Percentiles rank a stretch among this genome's conserved stretches.
These are phyloP conservation scores for Tuber melanosporum DNA, from an alignment of 495 filamentous ascomycete species.

Conservation along the genomic window DNA sequence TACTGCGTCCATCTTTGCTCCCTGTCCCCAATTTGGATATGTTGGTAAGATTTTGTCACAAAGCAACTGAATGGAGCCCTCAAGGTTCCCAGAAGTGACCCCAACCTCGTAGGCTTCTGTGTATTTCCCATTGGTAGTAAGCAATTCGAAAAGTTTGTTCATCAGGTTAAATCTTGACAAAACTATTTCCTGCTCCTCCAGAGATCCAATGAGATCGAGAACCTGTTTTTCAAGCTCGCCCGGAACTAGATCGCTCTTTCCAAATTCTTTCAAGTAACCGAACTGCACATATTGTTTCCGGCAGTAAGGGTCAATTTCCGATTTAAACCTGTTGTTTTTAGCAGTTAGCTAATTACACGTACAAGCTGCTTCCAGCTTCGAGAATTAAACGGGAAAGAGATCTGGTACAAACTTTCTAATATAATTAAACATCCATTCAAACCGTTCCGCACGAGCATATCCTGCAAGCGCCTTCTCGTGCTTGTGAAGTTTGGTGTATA, in stretches of 20 bases:
- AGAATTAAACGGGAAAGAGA: not conserved
- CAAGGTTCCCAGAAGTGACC: slow-evolving; percentile 7
- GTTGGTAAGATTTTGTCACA: not conserved
- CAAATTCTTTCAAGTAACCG: slow-evolving; percentile 5
- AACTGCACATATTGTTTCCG: slow-evolving; percentile 15
- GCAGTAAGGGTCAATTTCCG: slow-evolving; percentile 12
- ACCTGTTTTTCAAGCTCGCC: not conserved
- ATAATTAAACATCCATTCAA: slow-evolving; percentile 7
- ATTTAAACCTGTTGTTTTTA: not conserved
- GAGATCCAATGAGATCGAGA: not conserved
- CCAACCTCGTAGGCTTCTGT: slow-evolving; percentile 19
- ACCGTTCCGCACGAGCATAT: slow-evolving; percentile 8
- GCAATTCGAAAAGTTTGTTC: slow-evolving; percentile 19
- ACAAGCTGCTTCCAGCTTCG: too few species aligned
- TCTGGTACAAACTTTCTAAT: slow-evolving; percentile 4
- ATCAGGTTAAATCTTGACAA: slow-evolving; percentile 16
- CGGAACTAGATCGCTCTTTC: not conserved
- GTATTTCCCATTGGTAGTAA: not conserved
- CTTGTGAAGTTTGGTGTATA: slow-evolving; percentile 9
- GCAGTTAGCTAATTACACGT: not conserved
- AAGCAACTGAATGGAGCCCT: slow-evolving; percentile 8
- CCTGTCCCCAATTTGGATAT: not conserved
- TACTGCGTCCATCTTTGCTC: not conserved
- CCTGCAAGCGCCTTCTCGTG: slow-evolving; percentile 19
- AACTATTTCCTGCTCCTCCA: not conserved